phyloP scores from a whole-genome alignment of 306 rosid species.

The Leucaena leucocephala region DNA sequence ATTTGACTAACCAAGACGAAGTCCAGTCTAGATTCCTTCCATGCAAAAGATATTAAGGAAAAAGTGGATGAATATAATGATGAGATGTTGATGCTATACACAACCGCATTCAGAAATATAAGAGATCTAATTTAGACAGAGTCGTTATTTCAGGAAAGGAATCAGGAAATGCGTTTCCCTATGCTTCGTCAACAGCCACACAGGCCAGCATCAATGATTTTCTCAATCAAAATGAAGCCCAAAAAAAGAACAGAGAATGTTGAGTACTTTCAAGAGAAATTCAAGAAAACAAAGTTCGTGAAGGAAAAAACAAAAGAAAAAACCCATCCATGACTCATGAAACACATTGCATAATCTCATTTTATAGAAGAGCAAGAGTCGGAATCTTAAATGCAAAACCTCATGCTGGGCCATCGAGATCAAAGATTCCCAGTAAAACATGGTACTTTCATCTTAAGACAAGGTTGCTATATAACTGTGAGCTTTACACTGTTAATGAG shows the following conservation, averaged over 20 bases:
- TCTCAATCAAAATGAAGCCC: not conserved
- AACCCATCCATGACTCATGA: not conserved
- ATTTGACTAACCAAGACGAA: not conserved
- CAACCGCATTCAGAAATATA: not conserved
- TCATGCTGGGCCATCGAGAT: not conserved
- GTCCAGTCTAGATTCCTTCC: not conserved
- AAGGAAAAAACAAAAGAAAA: not conserved
- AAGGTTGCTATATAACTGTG: not conserved
- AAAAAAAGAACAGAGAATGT: not conserved
- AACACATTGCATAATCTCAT: not conserved
- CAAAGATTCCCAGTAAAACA: not conserved
- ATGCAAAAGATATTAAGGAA: too few relatives aligned
- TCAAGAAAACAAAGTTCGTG: not conserved
- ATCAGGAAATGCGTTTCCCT: not conserved
- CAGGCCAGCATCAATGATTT: not conserved
- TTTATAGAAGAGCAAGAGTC: not conserved
- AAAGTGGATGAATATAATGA: too few relatives aligned
- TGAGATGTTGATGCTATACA: not conserved
- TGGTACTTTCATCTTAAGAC: not conserved
- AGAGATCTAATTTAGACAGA: not conserved
- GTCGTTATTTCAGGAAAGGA: not conserved
- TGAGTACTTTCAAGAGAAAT: not conserved
- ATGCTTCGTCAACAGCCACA: not conserved
- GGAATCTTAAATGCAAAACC: not conserved
- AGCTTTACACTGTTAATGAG: constrained; percentile 14